phyloP scores from a whole-genome alignment of 23 red algal genomes.

The Gracilaria domingensis region DNA sequence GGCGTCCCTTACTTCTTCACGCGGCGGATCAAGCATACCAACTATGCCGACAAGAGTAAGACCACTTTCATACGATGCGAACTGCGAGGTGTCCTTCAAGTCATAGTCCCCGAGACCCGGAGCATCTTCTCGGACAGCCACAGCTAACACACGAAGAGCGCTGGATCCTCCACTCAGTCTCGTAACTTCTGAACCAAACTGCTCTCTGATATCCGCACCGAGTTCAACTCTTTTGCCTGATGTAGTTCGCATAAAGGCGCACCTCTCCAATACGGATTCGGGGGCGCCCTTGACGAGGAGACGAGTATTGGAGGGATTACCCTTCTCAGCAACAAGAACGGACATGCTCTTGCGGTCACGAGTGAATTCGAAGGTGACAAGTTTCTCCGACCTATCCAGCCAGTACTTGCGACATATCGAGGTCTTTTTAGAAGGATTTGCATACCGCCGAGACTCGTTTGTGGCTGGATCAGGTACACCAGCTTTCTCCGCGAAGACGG shows the following conservation, averaged over 20 bases:
- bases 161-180: slow-evolving; percentile 65
- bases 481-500: slow-evolving; percentile 92
- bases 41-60: slow-evolving; percentile 95
- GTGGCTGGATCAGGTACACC: slow-evolving; percentile 68
- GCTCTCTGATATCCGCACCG: slow-evolving; percentile 32
- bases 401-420: slow-evolving; percentile 78
- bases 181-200: slow-evolving; percentile 57
- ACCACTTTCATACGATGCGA: slow-evolving; percentile 76
- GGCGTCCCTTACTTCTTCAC: slow-evolving; percentile 86
- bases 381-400: slow-evolving; percentile 56
- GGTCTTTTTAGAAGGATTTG: slow-evolving; percentile 51
- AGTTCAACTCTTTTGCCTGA: slow-evolving; percentile 55
- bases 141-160: slow-evolving; percentile 83
- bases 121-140: slow-evolving; percentile 81
- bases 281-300: slow-evolving; percentile 97
- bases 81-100: slow-evolving; percentile 78
- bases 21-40: slow-evolving; percentile 97
- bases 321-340: slow-evolving; percentile 74
- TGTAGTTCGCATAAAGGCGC: slow-evolving; percentile 61
- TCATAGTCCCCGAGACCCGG: slow-evolving; percentile 82
- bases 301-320: slow-evolving; percentile 30
- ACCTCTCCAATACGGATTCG: slow-evolving; percentile 85
- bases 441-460: slow-evolving; percentile 27
- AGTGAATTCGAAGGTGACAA: slow-evolving; percentile 93
- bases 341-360: slow-evolving; percentile 99